A percentile compares a stretch with the other conserved stretches of the same genome.
Conservation (phyloP, 2,329 filamentous ascomycete genomes). For the Phyllachora maydis region DNA sequence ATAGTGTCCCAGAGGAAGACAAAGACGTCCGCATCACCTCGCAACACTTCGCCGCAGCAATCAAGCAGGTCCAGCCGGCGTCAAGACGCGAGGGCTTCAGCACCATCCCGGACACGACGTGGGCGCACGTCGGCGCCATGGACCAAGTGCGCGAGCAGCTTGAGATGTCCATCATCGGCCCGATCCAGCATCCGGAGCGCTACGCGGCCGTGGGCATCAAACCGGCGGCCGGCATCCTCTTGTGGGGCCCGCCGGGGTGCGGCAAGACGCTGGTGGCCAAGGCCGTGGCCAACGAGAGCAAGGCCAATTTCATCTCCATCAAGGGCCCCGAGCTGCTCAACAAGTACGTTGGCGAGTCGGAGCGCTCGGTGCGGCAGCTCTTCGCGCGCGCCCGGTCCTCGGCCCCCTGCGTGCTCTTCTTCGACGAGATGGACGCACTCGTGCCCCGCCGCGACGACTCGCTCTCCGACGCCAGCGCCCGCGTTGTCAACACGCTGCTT, state of each 20-base stretch:
- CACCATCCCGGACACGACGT: constrained; percentile 82
- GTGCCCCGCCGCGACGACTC: constrained; percentile 65
- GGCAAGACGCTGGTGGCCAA: constrained; percentile 94
- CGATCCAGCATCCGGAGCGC: constrained; percentile 62
- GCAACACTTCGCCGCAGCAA: constrained; percentile 51
- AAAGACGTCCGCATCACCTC: constrained; percentile 16
- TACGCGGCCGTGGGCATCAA: constrained; percentile 63
- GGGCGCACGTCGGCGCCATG: constrained; percentile 80
- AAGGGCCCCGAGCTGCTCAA: constrained; percentile 93
- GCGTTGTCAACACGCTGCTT: constrained; percentile 86
- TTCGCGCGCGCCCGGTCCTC: constrained; percentile 76
- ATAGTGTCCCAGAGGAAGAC: no score
- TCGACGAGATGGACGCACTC: constrained; percentile 89
- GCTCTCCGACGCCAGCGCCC: constrained; percentile 54
- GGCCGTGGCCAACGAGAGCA: constrained; percentile 84
- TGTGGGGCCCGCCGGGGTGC: constrained; percentile 93
- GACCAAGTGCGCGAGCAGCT: constrained; percentile 62
- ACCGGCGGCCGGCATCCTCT: constrained; percentile 67
- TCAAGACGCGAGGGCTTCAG: constrained; percentile 88
- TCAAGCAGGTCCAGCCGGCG: constrained; percentile 58
- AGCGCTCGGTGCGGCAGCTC: constrained; percentile 78
- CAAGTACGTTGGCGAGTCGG: constrained; percentile 94
- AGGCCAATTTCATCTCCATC: constrained; percentile 95
- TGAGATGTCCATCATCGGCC: constrained; percentile 68
- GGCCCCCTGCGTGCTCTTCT: constrained; percentile 88